Evolutionary conservation across 1,284 basidiomycete species (phyloP), one percentile per base, ranked within the genome.

Genomic region (Coriolopsis trogii): DNA sequence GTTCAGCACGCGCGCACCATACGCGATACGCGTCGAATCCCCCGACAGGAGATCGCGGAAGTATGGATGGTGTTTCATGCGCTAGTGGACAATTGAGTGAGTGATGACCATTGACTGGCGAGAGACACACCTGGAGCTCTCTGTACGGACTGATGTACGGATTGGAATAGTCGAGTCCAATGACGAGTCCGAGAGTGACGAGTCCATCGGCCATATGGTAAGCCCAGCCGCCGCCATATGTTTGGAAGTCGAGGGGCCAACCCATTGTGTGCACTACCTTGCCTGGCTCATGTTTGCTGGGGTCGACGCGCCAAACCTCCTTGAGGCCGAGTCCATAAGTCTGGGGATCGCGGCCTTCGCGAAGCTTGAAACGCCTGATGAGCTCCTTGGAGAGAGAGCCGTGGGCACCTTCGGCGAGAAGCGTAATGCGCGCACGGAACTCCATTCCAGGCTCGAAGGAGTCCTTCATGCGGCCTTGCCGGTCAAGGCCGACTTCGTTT

Each of bases 311-410:
- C 97, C 96, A 99, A 4, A 99, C 95, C 72, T 99, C 96, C 77
- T 99, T 99, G 62, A 99, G 76, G 8, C 97, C 96, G 51, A 99
- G 86, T 0, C 92, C 96, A 66, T 98, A 99, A 1, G 96, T 99
- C 74, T 99, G 97, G 3, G 91, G 90, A 70, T 98, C 91, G 13
- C 86, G 80, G 41, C 91, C 85, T 42, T 76, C 75, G 21, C 94
- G 79, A 28, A 98, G 77, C 47, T 87, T 78, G 71, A 96, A 95
- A 65, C 86, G 83, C 44, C 79, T 78, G 57, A 95, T 87, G 9
- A 88, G 82, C 60, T 88, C 80, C 72, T 98, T 96, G 12, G 91
- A 87, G 25, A 99, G 78, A 4, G 88, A 92, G 1, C 97, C 96
- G 63, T 98, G 96, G 9, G 95, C 93, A 41, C 96, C 97, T 70